Base-by-base conservation (phyloP, 345 rosid genomes). In the Eucalyptus urophylla region DNA sequence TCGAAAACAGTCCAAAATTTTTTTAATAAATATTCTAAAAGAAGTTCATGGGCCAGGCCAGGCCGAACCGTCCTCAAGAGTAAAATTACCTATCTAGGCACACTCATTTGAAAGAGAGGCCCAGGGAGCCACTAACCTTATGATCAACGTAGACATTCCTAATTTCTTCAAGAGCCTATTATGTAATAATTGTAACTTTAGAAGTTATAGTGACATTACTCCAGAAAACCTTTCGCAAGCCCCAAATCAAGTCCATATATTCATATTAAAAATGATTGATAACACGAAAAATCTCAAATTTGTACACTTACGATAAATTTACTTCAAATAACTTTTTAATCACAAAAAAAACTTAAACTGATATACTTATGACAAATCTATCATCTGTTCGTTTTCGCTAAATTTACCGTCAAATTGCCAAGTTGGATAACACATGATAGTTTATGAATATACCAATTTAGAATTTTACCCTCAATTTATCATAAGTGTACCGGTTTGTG, bases 401-500 rank as follows among this genome's bases (percentile, higher is more conserved):
- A 21, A 53, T 53, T 53, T 53, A 53, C 1, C 1, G 0, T 53
- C 58, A 53, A 53, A 53, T 53, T 53, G 25, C 11, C 11, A 53
- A 21, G 5, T 53, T 19, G 1, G 5, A 53, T 21, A 0, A 53
- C 2, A 1, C 4, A 21, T 19, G 1, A 1, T 0, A 53, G 11
- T 8, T 21, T 1, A 53, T 0, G 0, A 21, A 2, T 53, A 0
- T 21, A 2, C 11, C 5, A 53, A 19, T 53, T 53, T 53, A 2
- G 0, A 53, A 2, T 21, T 19, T 53, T 53, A 53, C 1, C 58
- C 10, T 53, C 25, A 2, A 53, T 1, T 53, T 53, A 1, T 53
- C 2, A 21, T 8, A 8, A 21, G 4, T 53, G 11, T 53, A 19
- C 0, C 0, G 1, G 2, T 53, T 53, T 0, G 1, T 53, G 5